phyloP scores from a whole-genome alignment of 1,284 basidiomycete genomes.

The Ceratobasidium sp. region DNA sequence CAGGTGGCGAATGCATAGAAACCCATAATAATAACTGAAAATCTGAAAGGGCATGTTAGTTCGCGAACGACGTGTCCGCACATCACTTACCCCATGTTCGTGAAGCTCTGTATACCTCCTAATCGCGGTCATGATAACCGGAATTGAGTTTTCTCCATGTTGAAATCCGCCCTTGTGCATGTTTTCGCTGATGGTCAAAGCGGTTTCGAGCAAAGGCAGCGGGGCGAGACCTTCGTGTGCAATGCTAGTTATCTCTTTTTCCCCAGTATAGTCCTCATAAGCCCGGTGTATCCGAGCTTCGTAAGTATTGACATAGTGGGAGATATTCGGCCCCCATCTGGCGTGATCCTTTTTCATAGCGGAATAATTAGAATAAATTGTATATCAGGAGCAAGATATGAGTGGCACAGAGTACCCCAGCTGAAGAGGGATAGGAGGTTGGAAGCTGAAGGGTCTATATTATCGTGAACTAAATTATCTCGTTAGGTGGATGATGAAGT shows the following conservation, averaged over 20 bases:
- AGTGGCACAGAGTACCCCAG: no score
- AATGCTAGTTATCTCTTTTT: background rate
- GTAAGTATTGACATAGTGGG: background rate
- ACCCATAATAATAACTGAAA: conserved; percentile 19
- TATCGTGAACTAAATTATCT: no score
- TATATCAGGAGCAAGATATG: no score
- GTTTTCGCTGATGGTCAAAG: conserved; percentile 12
- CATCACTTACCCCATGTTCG: background rate
- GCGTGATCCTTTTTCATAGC: conserved; percentile 7
- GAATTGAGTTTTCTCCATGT: background rate
- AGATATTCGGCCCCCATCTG: conserved; percentile 1
- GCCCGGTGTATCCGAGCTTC: background rate
- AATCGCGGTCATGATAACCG: conserved; percentile 4
- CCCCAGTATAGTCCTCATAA: background rate
- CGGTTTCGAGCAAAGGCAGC: background rate
- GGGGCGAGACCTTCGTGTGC: background rate
- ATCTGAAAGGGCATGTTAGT: background rate
- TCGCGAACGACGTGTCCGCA: no score
- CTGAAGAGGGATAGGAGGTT: no score
- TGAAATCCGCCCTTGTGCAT: conserved; percentile 28
- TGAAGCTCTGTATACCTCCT: background rate
- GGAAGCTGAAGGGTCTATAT: no score
- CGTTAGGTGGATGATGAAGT: no score
- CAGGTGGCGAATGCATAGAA: conserved; percentile 11
- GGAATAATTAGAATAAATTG: background rate